Conservation (phyloP, 2,329 filamentous ascomycete genomes). For the Blumeria hordei region DNA sequence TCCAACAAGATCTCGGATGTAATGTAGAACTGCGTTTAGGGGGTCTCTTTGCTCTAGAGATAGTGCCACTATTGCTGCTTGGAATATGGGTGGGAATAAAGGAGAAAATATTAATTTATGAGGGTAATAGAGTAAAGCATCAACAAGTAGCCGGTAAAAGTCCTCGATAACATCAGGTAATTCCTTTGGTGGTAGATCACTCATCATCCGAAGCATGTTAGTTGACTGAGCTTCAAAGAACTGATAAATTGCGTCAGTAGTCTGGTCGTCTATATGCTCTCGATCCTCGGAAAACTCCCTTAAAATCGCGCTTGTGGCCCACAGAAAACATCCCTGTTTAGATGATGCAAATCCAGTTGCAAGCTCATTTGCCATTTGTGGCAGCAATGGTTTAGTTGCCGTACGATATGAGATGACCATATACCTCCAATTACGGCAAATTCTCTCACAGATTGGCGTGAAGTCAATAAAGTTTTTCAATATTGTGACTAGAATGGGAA, state of each 20-base stretch:
- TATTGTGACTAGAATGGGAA: constrained; percentile 67
- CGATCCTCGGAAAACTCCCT: constrained; percentile 85
- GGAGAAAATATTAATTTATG: constrained; percentile 57
- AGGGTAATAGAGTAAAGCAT: constrained; percentile 83
- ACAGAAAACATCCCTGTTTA: constrained; percentile 90
- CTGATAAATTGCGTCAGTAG: constrained; percentile 66
- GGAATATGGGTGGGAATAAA: constrained; percentile 61
- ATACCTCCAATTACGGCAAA: constrained; percentile 87
- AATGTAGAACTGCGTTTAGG: constrained; percentile 75
- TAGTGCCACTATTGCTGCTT: constrained; percentile 67
- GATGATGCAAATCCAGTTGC: constrained; percentile 66
- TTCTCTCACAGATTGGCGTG: constrained; percentile 70
- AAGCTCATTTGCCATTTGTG: constrained; percentile 68
- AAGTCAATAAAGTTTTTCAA: constrained; percentile 72
- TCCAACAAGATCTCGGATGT: constrained; percentile 70
- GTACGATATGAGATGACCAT: constrained; percentile 93
- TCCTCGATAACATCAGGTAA: constrained; percentile 36
- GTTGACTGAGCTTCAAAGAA: constrained; percentile 91
- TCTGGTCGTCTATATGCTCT: constrained; percentile 60
- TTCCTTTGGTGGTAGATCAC: constrained; percentile 43
- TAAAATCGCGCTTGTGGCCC: constrained; percentile 86
- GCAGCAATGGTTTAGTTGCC: constrained; percentile 64
- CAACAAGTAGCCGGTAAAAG: constrained; percentile 81
- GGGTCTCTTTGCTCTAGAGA: constrained; percentile 81
- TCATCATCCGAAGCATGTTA: constrained; percentile 72